A percentile compares a stretch with the other conserved stretches of the same genome.
Conservation (phyloP, 2,329 filamentous ascomycete genomes). For the Fusarium mexicanum region DNA sequence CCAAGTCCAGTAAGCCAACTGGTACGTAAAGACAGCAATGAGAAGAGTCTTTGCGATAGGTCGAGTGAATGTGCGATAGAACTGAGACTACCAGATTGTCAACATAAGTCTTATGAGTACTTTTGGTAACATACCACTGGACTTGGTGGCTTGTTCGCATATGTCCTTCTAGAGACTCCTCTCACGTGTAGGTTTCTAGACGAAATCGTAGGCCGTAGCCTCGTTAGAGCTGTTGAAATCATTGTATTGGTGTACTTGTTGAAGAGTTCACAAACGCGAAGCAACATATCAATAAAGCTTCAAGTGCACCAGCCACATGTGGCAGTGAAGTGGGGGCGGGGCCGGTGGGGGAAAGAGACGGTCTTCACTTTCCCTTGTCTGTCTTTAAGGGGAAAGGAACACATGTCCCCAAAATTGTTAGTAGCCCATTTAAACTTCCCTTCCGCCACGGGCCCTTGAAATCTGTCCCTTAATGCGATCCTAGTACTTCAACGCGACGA, state of each 20-base stretch:
- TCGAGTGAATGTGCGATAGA: constrained; percentile 79
- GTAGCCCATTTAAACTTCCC: constrained; percentile 25
- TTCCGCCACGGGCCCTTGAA: constrained; percentile 21
- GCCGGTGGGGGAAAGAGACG: constrained; percentile 19
- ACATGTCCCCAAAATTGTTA: constrained; percentile 47
- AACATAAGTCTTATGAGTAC: not conserved
- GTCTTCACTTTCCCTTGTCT: constrained; percentile 9
- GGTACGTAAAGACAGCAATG: constrained; percentile 80
- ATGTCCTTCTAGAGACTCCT: constrained; percentile 7
- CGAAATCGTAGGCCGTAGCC: constrained; percentile 22
- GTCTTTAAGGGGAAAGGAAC: constrained; percentile 41
- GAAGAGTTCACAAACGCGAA: not conserved
- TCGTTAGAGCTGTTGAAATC: constrained; percentile 13
- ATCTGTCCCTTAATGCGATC: constrained; percentile 43
- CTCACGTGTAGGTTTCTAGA: not conserved
- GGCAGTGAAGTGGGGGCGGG: constrained; percentile 30
- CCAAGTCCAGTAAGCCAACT: constrained; percentile 80
- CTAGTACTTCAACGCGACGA: constrained; percentile 25
- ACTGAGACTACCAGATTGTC: constrained; percentile 60
- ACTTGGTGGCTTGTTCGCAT: constrained; percentile 44
- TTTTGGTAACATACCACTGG: constrained; percentile 35
- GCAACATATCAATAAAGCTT: constrained; percentile 23
- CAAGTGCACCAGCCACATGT: constrained; percentile 20
- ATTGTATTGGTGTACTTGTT: constrained; percentile 7
- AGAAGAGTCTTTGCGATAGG: constrained; percentile 79